These are phyloP conservation scores for Bjerkandera adusta DNA, from an alignment of 1,284 basidiomycete genomes.

Conservation along the genomic window DNA sequence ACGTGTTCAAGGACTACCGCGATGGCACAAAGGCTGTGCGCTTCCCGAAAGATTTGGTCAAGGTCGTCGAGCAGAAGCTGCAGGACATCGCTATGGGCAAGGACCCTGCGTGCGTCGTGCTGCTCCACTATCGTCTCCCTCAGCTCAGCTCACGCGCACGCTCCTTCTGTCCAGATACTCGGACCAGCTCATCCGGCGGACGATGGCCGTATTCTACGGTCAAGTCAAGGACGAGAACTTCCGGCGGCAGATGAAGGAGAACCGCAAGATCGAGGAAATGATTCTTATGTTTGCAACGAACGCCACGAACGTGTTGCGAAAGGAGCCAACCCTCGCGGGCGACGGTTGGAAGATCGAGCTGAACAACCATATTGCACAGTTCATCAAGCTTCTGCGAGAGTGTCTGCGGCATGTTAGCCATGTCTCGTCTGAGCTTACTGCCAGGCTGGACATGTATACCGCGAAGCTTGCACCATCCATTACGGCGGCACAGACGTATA, in stretches of 20 bases:
- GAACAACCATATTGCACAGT: constrained; percentile 87
- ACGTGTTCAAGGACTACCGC: constrained; percentile 75
- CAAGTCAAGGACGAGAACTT: constrained; percentile 84
- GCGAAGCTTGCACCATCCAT: constrained; percentile 70
- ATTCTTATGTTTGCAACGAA: constrained; percentile 95
- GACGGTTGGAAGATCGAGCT: constrained; percentile 93
- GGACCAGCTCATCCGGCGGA: constrained; percentile 83
- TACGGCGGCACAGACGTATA: constrained; percentile 31
- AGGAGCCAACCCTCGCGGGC: constrained; percentile 71
- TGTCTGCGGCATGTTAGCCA: constrained; percentile 71
- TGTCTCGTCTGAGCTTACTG: constrained; percentile 79
- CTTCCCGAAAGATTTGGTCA: constrained; percentile 90
- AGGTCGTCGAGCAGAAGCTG: constrained; percentile 82
- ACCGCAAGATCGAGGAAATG: constrained; percentile 95
- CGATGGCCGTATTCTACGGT: constrained; percentile 89
- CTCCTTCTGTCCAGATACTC: constrained; percentile 57
- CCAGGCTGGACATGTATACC: constrained; percentile 81
- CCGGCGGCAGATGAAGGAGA: constrained; percentile 90
- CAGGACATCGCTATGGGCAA: constrained; percentile 91
- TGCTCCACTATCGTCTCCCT: neutral
- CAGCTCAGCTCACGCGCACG: too few relatives aligned
- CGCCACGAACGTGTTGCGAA: constrained; percentile 81
- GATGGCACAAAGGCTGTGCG: constrained; percentile 82
- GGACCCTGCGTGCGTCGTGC: constrained; percentile 70
- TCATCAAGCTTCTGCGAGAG: constrained; percentile 84